Conservation (phyloP, 164 flowering plant species). For the Pachysandra terminalis region DNA sequence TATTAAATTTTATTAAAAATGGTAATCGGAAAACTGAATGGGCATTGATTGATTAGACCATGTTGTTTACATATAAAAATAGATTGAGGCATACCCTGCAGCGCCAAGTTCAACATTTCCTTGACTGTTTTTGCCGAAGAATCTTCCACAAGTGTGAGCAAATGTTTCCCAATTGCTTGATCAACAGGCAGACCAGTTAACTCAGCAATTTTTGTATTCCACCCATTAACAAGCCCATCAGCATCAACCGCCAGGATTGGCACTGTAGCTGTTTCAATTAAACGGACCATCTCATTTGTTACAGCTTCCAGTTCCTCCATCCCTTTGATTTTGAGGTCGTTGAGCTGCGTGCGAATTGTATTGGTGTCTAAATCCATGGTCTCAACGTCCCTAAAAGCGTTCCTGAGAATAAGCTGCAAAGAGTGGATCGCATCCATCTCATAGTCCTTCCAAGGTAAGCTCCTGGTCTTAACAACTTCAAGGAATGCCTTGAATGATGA, state of each 20-base stretch:
- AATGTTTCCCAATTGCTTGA: conserved; percentile 75
- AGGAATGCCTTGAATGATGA: conserved; percentile 96
- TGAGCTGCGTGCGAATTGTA: conserved; percentile 50
- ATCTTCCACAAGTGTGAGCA: conserved; percentile 83
- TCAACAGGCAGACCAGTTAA: conserved; percentile 77
- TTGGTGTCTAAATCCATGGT: conserved; percentile 29
- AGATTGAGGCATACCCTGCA: conserved; percentile 54
- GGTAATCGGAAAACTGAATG: no score
- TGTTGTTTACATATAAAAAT: not conserved
- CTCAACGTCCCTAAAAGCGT: conserved; percentile 55
- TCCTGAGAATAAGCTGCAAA: conserved; percentile 86
- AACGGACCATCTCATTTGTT: conserved; percentile 89
- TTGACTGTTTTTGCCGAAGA: conserved; percentile 56
- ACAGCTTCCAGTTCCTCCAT: conserved; percentile 87
- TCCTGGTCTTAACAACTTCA: conserved; percentile 84
- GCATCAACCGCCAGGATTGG: conserved; percentile 87
- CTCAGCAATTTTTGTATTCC: conserved; percentile 90
- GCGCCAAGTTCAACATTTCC: conserved; percentile 66
- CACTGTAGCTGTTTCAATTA: conserved; percentile 91
- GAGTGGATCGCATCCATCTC: conserved; percentile 99
- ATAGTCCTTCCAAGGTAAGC: conserved; percentile 88
- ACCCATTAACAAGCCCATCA: conserved; percentile 82
- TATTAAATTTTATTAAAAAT: no score
- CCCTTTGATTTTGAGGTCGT: conserved; percentile 73
- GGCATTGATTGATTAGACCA: no score